Percentiles rank a stretch among this genome's conserved stretches.
phyloP scores from a whole-genome alignment of 179 eudicot species.

The Nepenthes alata region DNA sequence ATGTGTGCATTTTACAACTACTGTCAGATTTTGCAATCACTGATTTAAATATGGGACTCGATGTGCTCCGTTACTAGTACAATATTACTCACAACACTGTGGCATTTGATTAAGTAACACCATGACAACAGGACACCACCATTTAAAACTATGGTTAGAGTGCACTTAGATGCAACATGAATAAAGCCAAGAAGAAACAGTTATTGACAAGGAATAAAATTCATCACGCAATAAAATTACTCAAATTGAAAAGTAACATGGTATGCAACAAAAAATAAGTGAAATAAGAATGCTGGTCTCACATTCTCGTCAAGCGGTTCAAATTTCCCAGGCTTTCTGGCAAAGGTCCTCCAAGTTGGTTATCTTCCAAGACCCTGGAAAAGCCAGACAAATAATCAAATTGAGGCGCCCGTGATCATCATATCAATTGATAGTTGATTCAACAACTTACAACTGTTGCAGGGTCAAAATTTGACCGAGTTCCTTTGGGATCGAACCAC shows the following conservation, averaged over 20 bases:
- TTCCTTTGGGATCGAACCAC: conserved; percentile 60
- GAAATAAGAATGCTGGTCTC: conserved; percentile 12
- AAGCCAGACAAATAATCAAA: background rate
- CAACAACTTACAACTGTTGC: conserved; percentile 42
- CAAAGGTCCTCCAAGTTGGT: conserved; percentile 49
- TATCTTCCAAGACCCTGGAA: conserved; percentile 50
- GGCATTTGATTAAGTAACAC: too few relatives aligned
- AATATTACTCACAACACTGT: too few relatives aligned
- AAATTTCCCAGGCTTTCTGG: conserved; percentile 59
- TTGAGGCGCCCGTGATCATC: background rate
- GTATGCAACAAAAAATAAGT: background rate
- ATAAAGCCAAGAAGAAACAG: too few relatives aligned
- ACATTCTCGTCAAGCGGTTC: conserved; percentile 50
- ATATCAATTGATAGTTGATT: background rate
- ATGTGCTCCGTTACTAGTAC: too few relatives aligned
- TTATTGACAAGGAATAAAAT: background rate
- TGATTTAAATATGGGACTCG: too few relatives aligned
- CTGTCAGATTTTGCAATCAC: too few relatives aligned
- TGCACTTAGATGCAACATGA: too few relatives aligned
- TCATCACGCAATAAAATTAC: background rate
- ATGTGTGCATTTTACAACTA: too few relatives aligned
- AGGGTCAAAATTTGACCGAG: conserved; percentile 58
- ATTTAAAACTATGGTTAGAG: too few relatives aligned
- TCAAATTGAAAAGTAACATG: background rate
- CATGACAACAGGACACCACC: too few relatives aligned